Evolutionary conservation across 768 basidiomycete species (phyloP), one percentile per base, ranked within the genome.

Genomic region (Boletus reticuloceps): DNA sequence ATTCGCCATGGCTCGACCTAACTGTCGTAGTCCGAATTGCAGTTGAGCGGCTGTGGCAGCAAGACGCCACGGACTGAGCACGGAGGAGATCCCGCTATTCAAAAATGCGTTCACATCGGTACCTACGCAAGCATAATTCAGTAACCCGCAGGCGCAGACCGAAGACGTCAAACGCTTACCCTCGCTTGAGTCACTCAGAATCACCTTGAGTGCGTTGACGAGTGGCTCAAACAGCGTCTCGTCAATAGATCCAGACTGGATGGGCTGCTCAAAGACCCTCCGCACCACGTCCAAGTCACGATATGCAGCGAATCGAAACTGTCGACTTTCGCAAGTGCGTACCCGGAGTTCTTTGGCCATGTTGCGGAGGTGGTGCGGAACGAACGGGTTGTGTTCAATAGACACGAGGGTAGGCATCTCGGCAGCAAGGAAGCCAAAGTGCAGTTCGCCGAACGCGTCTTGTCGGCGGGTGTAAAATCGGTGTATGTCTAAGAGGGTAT

Each of bases 11-110:
- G 83, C 83, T 47, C 85, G 80, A 17, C 85, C 87, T 62, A 92
- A 72, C 61, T 89, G 88, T 64, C 87, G 82, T 50, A 92, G 75
- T 41, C 85, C 82, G 38, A 92, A 79, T 54, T 90, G 87, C 58
- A 91, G 79, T 61, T 90, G 86, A 51, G 91, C 86, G 6, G 86
- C 85, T 0, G 91, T 91, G 4, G 88, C 88, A 11, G 88, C 83
- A 25, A 92, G 80, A 64, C 88, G 89, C 89, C 91, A 93, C 1
- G 89, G 91, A 57, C 88, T 91, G 29, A 92, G 73, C 32, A 88
- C 73, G 11, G 82, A 83, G 0, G 83, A 83, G 13, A 86, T 79
- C 19, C 82, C 80, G 79, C 83, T 85, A 51, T 80, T 82, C 47
- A 78, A 79, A 48, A 81, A 72, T 2, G 68, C 43, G 38, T 82